Evolutionary conservation across 1,139 yeast species (phyloP).

Genomic region (Geotrichum phurueaensis): DNA sequence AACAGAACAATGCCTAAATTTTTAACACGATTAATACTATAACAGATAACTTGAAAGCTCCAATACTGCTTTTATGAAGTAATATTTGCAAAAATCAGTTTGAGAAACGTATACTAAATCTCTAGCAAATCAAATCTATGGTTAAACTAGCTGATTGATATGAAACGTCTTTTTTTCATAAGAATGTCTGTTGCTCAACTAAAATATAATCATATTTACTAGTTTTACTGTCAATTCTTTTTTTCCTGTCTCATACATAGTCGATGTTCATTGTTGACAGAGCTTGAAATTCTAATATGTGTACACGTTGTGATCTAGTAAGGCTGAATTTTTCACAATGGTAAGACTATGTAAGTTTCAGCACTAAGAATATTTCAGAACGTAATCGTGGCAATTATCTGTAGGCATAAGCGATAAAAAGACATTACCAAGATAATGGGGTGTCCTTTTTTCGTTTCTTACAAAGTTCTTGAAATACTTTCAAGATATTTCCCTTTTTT

Average conservation of each 20-base stretch:
- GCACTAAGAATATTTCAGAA: conserved; percentile 1
- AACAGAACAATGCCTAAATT: too few species aligned
- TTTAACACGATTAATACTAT: too few species aligned
- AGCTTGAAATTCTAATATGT: not conserved
- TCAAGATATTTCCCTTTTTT: not conserved
- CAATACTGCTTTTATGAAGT: too few species aligned
- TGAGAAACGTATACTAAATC: too few species aligned
- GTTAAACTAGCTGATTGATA: too few species aligned
- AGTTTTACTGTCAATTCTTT: too few species aligned
- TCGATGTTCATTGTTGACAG: not conserved
- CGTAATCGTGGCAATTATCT: conserved; percentile 7
- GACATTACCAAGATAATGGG: not conserved
- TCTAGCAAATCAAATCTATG: too few species aligned
- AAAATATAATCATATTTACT: too few species aligned
- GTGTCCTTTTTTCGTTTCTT: not conserved
- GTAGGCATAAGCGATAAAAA: not conserved
- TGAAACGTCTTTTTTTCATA: too few species aligned
- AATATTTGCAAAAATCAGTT: too few species aligned
- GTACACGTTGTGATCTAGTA: not conserved
- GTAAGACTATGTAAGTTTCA: not conserved
- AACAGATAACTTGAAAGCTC: too few species aligned
- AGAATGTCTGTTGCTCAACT: too few species aligned
- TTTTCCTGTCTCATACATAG: not conserved
- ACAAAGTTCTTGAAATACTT: not conserved
- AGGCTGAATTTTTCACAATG: not conserved